Evolutionary conservation across 768 basidiomycete species (phyloP), one percentile per base, ranked within the genome.

Genomic region (Rhodotorula kratochvilovae): DNA sequence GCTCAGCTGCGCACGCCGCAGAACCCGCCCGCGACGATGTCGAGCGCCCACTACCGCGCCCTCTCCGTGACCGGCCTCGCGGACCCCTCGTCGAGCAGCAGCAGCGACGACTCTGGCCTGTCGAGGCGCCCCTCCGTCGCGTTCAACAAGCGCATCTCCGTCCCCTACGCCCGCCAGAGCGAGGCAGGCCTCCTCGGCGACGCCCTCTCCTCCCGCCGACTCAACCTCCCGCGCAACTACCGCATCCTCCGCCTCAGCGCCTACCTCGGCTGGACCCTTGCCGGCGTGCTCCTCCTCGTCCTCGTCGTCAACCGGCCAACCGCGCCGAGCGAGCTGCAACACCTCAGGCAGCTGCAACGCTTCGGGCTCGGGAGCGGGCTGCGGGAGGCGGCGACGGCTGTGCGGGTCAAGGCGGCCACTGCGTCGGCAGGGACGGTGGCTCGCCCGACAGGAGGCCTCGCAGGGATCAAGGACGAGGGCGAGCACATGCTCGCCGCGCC

Each of bases 261-360:
- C 39, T 67, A 63, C 59, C 43, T 51, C 45, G 71, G 71, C 10
- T 72, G 71, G 71, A 16, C 58, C 36, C 25, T 72, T 21, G 66
- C 66, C 12, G 35, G 4, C 42, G 27, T 68, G 13, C 63, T 72
- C 58, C 36, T 68, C 58, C 46, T 67, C 63, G 46, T 60, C 33
- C 62, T 67, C 53, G 31, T 64, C 35, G 23, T 64, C n/a, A 51
- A 23, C 36, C 56, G 61, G 13, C 48, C 59, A 17, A 3, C 29
- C 12, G 48, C 6, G 25, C 12, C 48, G 25, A 50, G 12, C 48
- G 48, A 50, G 35, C 35, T 54, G n/a, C 17, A 21, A 19, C 42
- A 33, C n/a, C 42, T 16, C 36, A 13, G 27, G 54, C 33, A 16
- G 15, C 21, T 21, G 50, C 25, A 51, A 8, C 25, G 15, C 27